These are phyloP conservation scores for Penicillium capsulatum DNA, from an alignment of 2,329 filamentous ascomycete species.

Conservation along the genomic window DNA sequence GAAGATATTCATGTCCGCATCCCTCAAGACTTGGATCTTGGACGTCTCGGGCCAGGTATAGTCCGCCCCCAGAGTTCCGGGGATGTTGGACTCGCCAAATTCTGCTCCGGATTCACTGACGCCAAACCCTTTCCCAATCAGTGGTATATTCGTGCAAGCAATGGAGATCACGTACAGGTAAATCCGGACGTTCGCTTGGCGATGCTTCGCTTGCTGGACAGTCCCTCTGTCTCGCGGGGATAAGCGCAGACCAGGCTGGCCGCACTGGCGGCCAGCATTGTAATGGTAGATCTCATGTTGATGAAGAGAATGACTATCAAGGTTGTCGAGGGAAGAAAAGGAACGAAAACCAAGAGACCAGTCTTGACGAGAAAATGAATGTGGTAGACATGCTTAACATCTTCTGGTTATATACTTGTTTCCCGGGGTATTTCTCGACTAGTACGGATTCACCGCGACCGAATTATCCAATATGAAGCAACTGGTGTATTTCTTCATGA, in stretches of 20 bases:
- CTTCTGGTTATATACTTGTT: neutral
- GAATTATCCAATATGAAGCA: no score
- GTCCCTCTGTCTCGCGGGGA: slow-evolving; percentile 11
- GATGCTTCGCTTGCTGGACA: slow-evolving; percentile 20
- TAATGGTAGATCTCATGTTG: slow-evolving; percentile 30
- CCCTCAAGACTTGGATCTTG: slow-evolving; percentile 19
- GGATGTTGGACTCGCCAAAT: slow-evolving; percentile 7
- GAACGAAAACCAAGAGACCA: slow-evolving; percentile 21
- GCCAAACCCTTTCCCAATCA: no score
- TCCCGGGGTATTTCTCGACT: no score
- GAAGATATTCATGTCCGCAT: slow-evolving; percentile 26
- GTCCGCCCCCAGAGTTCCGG: slow-evolving; percentile 13
- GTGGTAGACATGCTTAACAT: slow-evolving; percentile 5
- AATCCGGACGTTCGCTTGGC: slow-evolving; percentile 28
- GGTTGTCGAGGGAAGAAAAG: slow-evolving; percentile 19
- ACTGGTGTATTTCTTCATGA: no score
- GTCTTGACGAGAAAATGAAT: slow-evolving; percentile 20
- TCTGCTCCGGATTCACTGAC: slow-evolving; percentile 11
- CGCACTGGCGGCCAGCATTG: slow-evolving; percentile 29
- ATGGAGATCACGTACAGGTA: slow-evolving; percentile 25
- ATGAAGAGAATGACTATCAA: slow-evolving; percentile 24
- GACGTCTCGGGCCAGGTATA: slow-evolving; percentile 22
- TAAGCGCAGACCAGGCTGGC: slow-evolving; percentile 26
- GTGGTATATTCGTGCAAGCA: no score
- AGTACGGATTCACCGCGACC: no score